Evolutionary conservation across 179 eudicot genomes (phyloP), one percentile per base, ranked within the genome.

Genomic region (Gypsophila paniculata): DNA sequence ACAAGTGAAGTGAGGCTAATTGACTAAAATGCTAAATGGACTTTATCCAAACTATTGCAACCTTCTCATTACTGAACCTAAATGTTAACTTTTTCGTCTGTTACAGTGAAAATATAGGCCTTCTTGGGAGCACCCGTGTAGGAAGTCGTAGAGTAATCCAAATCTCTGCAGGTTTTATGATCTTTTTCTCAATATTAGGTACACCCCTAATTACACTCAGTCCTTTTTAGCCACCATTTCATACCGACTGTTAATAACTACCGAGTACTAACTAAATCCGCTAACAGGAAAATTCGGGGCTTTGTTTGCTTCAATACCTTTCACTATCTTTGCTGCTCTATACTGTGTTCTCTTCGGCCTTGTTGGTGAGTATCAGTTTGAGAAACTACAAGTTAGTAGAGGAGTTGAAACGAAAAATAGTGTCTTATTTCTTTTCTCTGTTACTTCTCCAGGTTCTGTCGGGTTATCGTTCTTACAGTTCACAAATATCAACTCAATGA

Each of bases 401-500:
- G 34, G 34, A 29, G 34, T 29, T 29, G 34, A 29, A 29, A 4
- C 34, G 34, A 29, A 29, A 29, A 29, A 29, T 29, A 29, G 34
- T 29, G 19, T 5, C 29, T 64, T 5, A 44, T 65, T 8, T 65
- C 25, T 66, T 66, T 29, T 29, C 34, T 19, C 21, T 61, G 38
- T 13, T 52, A 19, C 7, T 23, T 68, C 62, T 64, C 12, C 89
- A 95, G 99, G 95, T 71, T 92, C 99, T 0, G 86, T 95, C 7
- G 99, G 99, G 77, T 73, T 95, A 71, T 95, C 99, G 23, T 95
- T 92, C 79, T 80, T 95, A 82, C 99, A 95, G 79, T 95, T 92
- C 83, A 95, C 99, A 19, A 92, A 95, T 82, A 95, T 95, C 96
- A 95, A 95, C 90, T 91, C 97, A 1, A 84, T 92, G 98, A 87